Evolutionary conservation across 768 basidiomycete species (phyloP).

Genomic region (Amanita jacksonii): DNA sequence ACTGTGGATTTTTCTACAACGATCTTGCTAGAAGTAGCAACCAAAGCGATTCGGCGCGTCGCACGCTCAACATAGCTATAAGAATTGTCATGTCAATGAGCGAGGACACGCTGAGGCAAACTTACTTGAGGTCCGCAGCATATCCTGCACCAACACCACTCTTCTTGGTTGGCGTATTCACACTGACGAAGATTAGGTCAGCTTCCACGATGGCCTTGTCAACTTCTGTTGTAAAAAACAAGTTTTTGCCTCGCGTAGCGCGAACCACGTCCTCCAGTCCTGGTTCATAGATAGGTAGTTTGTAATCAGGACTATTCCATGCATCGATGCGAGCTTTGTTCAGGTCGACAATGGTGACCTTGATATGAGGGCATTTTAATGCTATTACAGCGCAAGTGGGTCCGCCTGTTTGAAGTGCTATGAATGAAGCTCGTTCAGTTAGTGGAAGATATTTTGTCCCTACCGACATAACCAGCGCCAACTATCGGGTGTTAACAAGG

Average conservation of each 20-base stretch:
- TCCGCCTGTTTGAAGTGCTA: slow-evolving; percentile 48
- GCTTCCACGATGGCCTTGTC: slow-evolving; percentile 90
- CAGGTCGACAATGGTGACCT: slow-evolving; percentile 96
- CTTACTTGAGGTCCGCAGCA: slow-evolving; percentile 94
- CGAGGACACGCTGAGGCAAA: slow-evolving; percentile 11
- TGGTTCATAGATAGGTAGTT: slow-evolving; percentile 95
- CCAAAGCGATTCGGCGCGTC: slow-evolving; percentile 89
- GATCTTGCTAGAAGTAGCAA: slow-evolving; percentile 89
- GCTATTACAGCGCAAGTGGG: slow-evolving; percentile 95
- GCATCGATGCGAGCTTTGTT: slow-evolving; percentile 92
- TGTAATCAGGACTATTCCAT: slow-evolving; percentile 85
- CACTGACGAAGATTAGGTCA: slow-evolving; percentile 96
- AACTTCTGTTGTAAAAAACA: slow-evolving; percentile 95
- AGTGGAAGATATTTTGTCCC: slow-evolving; percentile 16
- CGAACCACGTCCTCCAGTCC: slow-evolving; percentile 90
- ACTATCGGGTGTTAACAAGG: slow-evolving; percentile 31
- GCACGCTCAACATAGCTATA: slow-evolving; percentile 97
- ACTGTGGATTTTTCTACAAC: slow-evolving; percentile 99
- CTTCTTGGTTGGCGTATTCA: slow-evolving; percentile 99
- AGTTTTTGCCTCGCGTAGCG: slow-evolving; percentile 81
- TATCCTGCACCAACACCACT: slow-evolving; percentile 94
- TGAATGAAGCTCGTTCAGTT: slow-evolving; percentile 10
- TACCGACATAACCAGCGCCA: slow-evolving; percentile 91
- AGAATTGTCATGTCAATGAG: slow-evolving; percentile 5
- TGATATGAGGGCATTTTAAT: slow-evolving; percentile 85